phyloP scores from a whole-genome alignment of 2,329 filamentous ascomycete genomes.

The Beauveria rudraprayagi region DNA sequence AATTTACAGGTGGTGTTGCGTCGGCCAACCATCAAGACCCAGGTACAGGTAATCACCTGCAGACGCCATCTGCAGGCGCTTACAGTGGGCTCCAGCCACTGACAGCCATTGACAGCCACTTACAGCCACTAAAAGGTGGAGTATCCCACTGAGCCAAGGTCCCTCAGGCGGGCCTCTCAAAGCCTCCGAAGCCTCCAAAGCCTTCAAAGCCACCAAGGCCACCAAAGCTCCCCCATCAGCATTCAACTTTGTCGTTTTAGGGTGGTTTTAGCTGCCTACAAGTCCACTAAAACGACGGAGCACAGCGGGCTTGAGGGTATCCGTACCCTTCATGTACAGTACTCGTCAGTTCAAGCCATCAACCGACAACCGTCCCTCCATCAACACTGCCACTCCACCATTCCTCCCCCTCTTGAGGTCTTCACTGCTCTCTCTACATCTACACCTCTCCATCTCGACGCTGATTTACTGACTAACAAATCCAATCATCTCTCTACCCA shows the following conservation, averaged over 20 bases:
- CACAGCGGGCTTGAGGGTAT: no score
- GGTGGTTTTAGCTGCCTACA: no score
- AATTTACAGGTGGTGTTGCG: not conserved
- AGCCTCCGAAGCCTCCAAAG: not conserved
- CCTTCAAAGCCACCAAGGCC: not conserved
- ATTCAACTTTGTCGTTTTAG: not conserved
- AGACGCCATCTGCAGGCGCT: constrained; percentile 2
- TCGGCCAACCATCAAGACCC: not conserved
- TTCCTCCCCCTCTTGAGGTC: no score
- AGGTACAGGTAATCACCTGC: not conserved
- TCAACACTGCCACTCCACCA: not conserved
- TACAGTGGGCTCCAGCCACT: not conserved
- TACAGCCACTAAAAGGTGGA: not conserved
- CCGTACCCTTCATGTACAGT: no score
- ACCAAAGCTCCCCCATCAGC: not conserved
- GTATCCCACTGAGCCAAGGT: not conserved
- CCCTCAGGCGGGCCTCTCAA: not conserved
- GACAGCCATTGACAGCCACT: not conserved
- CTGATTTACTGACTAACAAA: no score
- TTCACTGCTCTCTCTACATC: no score
- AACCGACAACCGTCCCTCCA: no score
- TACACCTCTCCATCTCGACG: no score
- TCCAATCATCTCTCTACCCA: not conserved
- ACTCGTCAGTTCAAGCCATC: no score
- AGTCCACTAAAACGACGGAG: no score